Conservation (phyloP, 306 rosid genomes). For the Lathyrus tuberosus region DNA sequence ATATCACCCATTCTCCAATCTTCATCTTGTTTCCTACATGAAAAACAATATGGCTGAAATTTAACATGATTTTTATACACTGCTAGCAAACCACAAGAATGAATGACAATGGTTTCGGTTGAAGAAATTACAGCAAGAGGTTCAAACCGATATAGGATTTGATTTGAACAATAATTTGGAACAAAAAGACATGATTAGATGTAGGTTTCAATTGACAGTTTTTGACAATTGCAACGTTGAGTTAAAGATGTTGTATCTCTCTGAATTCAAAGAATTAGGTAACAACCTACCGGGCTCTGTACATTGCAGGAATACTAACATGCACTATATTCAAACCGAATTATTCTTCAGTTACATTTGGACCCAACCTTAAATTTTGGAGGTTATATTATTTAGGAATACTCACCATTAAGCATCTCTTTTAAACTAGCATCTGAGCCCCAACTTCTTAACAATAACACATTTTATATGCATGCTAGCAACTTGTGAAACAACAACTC, state of each 20-base stretch:
- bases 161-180: conserved; percentile 31
- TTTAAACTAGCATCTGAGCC: too few relatives aligned
- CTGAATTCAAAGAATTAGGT: conserved; percentile 16
- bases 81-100: conserved; percentile 28
- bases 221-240: conserved; percentile 20
- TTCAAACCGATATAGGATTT: neutral
- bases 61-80: conserved; percentile 19
- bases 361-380: neutral
- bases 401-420: too few relatives aligned
- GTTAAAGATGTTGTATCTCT: conserved; percentile 24
- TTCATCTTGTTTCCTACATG: conserved; percentile 73
- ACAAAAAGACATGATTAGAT: conserved; percentile 12
- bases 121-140: conserved; percentile 22
- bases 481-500: conserved; percentile 10
- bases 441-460: too few relatives aligned
- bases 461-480: neutral
- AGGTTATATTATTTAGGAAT: too few relatives aligned
- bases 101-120: conserved; percentile 8
- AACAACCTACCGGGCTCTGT: conserved; percentile 4
- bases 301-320: conserved; percentile 25
- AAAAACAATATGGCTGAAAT: conserved; percentile 18
- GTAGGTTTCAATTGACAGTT: conserved; percentile 22
- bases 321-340: conserved; percentile 26
- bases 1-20: conserved; percentile 87
- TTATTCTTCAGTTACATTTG: neutral